Evolutionary conservation across 352 stramenopile genomes (phyloP).

Genomic region (Globisporangium solare): DNA sequence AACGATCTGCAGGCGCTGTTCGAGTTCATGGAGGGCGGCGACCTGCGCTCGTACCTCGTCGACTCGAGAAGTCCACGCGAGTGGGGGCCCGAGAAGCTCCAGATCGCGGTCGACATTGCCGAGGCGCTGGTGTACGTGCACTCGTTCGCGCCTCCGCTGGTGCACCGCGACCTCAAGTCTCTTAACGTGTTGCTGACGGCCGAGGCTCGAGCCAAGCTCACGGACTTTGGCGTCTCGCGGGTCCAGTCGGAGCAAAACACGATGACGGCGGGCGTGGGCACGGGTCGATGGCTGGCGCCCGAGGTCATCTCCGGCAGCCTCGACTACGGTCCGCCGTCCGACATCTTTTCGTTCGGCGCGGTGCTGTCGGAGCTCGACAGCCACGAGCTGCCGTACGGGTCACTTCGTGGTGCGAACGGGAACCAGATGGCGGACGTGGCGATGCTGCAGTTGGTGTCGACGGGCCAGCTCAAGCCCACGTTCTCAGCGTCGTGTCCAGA

Average conservation of each 20-base stretch:
- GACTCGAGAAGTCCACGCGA: neutral
- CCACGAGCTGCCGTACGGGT: conserved; percentile 30
- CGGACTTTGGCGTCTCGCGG: conserved; percentile 20
- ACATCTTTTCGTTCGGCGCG: conserved; percentile 28
- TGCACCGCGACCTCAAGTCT: conserved; percentile 21
- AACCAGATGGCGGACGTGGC: conserved; percentile 24
- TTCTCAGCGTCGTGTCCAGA: conserved; percentile 16
- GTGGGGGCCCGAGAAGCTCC: conserved; percentile 12
- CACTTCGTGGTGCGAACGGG: conserved; percentile 17
- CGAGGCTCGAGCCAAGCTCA: conserved; percentile 17
- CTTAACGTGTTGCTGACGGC: conserved; percentile 15
- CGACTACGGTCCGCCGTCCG: conserved; percentile 17
- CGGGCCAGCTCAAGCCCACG: conserved; percentile 22
- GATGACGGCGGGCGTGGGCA: conserved; percentile 19
- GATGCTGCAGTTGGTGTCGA: conserved; percentile 30
- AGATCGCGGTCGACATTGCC: conserved; percentile 17
- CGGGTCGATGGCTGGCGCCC: conserved; percentile 18
- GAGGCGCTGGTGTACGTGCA: conserved; percentile 12
- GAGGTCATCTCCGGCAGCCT: conserved; percentile 26
- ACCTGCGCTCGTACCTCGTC: conserved; percentile 9
- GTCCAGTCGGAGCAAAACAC: conserved; percentile 10
- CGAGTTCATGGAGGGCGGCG: conserved; percentile 12
- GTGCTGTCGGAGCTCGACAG: conserved; percentile 40
- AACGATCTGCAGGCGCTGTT: conserved; percentile 14
- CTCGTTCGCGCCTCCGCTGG: conserved; percentile 15